Evolutionary conservation across 31 red algal genomes (phyloP).

Genomic region (Asparagopsis taxiformis): DNA sequence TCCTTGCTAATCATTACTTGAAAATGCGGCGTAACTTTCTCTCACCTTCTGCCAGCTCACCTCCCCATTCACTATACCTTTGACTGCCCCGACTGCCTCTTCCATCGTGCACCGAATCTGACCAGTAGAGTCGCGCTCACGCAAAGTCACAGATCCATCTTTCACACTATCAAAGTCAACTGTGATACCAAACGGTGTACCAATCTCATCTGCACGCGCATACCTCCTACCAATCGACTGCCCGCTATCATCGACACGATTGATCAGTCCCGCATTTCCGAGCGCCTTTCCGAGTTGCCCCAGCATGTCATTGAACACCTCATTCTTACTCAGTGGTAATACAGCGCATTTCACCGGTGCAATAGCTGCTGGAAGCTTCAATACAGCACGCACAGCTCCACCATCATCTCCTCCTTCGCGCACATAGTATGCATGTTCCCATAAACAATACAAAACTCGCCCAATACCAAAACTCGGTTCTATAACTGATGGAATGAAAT

Average conservation of each 20-base stretch:
- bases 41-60: background rate
- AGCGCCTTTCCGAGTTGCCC: conserved; percentile 34
- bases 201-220: conserved; percentile 92
- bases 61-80: background rate
- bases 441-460: conserved; percentile 82
- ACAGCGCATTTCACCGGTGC: conserved; percentile 84
- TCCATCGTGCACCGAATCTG: conserved; percentile 73
- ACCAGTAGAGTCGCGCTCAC: conserved; percentile 90
- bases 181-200: conserved; percentile 94
- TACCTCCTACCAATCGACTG: conserved; percentile 90
- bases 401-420: conserved; percentile 75
- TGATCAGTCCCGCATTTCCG: conserved; percentile 34
- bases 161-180: conserved; percentile 81
- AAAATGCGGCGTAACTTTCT: background rate
- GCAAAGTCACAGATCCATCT: conserved; percentile 83
- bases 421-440: conserved; percentile 89
- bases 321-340: conserved; percentile 89
- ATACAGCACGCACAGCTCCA: conserved; percentile 47
- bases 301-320: conserved; percentile 52
- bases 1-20: background rate
- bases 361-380: conserved; percentile 57
- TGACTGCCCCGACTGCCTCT: background rate
- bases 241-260: conserved; percentile 88
- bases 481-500: conserved; percentile 90
- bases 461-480: conserved; percentile 98